A percentile compares a stretch with the other conserved stretches of the same genome.
These are phyloP conservation scores for Sicyos baderoa DNA, from an alignment of 306 rosid genomes.

Conservation along the genomic window DNA sequence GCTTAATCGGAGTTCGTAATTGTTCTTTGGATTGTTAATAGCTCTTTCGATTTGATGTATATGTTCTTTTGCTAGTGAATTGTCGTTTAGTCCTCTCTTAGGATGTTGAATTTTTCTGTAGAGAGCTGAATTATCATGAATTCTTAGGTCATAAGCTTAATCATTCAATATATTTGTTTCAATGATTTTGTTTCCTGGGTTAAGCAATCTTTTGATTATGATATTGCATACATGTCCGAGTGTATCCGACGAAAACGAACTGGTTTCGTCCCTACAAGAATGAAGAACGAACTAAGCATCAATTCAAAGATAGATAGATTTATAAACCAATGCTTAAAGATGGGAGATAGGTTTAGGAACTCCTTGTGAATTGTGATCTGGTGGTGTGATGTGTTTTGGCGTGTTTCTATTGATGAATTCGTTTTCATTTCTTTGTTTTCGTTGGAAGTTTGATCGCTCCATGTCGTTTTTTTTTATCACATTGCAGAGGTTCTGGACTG, in stretches of 20 bases:
- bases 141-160: background rate
- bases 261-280: background rate
- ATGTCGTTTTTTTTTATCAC: conserved; percentile 14
- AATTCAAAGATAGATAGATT: background rate
- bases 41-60: background rate
- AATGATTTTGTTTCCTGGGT: conserved; percentile 12
- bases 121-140: background rate
- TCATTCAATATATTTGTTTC: background rate
- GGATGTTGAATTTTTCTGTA: background rate
- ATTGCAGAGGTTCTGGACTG: conserved; percentile 57
- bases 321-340: background rate
- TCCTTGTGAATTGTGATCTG: background rate
- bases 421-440: background rate
- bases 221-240: too few relatives aligned
- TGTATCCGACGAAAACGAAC: too few relatives aligned
- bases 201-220: conserved; percentile 9
- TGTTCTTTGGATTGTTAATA: background rate
- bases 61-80: background rate
- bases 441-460: background rate
- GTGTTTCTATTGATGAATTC: background rate
- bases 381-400: background rate
- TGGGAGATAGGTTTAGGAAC: background rate
- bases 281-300: conserved; percentile 13
- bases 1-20: background rate
- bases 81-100: background rate